A percentile compares a stretch with the other conserved stretches of the same genome.
These are phyloP conservation scores for Wickerhamomyces bisporus DNA, from an alignment of 805 yeast species.

Conservation along the genomic window DNA sequence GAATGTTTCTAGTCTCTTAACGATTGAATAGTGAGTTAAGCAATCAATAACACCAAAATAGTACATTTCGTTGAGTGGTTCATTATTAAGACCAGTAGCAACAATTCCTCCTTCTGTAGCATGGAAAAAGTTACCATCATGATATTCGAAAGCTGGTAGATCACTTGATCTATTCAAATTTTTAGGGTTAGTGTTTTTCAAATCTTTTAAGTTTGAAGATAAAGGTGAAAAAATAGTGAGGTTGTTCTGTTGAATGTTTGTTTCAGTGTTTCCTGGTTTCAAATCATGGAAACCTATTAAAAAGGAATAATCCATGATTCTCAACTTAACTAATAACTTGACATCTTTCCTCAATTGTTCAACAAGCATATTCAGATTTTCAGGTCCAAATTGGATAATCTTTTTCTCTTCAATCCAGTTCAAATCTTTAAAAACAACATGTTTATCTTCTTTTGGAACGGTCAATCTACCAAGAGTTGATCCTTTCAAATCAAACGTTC, in stretches of 20 bases:
- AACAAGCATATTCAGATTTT: conserved; percentile 52
- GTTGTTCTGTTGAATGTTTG: conserved; percentile 27
- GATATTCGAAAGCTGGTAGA: conserved; percentile 38
- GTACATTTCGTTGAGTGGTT: conserved; percentile 64
- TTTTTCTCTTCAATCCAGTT: conserved; percentile 76
- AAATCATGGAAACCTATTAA: conserved; percentile 84
- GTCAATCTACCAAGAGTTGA: conserved; percentile 80
- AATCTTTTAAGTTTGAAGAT: conserved; percentile 21
- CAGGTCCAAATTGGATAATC: conserved; percentile 70
- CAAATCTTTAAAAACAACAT: conserved; percentile 70
- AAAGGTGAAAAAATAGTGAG: conserved; percentile 30
- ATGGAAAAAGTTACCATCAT: conserved; percentile 56
- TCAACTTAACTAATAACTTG: conserved; percentile 59
- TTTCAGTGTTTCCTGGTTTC: conserved; percentile 44
- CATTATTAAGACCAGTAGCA: conserved; percentile 54
- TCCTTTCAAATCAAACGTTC: conserved; percentile 89
- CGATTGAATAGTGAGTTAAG: conserved; percentile 69
- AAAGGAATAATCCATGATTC: conserved; percentile 94
- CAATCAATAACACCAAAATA: conserved; percentile 94
- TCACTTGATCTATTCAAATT: conserved; percentile 36
- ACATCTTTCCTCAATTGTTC: conserved; percentile 76
- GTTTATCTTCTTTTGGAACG: conserved; percentile 26
- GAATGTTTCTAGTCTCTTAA: conserved; percentile 79
- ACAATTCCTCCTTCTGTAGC: conserved; percentile 81
- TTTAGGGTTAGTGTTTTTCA: conserved; percentile 43